Conservation (phyloP, 208 protist species). For the Leishmania tarentolae region DNA sequence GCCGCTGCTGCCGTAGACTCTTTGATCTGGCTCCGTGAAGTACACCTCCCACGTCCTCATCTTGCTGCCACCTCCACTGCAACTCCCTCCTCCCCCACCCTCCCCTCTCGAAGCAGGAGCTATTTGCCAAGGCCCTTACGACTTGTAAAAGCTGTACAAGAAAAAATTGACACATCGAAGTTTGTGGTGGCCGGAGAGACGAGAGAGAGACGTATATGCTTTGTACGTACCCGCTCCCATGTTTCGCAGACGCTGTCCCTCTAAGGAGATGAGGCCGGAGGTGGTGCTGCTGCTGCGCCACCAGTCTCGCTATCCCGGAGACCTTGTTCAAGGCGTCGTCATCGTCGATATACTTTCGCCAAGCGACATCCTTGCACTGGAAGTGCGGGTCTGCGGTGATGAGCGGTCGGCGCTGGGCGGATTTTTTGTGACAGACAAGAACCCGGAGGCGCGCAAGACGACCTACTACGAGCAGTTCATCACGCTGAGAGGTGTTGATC, state of each 20-base stretch:
- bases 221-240: not conserved
- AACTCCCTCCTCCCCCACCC: not conserved
- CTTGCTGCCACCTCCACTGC: not conserved
- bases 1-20: not conserved
- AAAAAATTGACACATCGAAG: not conserved
- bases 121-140: not conserved
- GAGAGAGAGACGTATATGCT: too few relatives aligned
- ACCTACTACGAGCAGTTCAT: slow-evolving; percentile 63
- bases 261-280: slow-evolving; percentile 29
- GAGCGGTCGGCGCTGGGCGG: slow-evolving; percentile 40
- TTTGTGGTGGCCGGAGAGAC: too few relatives aligned
- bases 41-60: not conserved
- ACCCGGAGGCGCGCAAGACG: slow-evolving; percentile 42
- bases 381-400: slow-evolving; percentile 40
- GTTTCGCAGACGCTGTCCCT: slow-evolving; percentile 14
- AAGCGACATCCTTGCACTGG: slow-evolving; percentile 36
- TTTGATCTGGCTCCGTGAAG: not conserved
- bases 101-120: not conserved
- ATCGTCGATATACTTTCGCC: slow-evolving; percentile 42
- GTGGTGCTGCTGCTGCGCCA: slow-evolving; percentile 39
- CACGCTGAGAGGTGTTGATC: slow-evolving; percentile 39
- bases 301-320: slow-evolving; percentile 47
- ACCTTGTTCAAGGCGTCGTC: slow-evolving; percentile 53
- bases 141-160: not conserved
- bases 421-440: slow-evolving; percentile 29